Percentiles rank a stretch among this genome's conserved stretches.
These are phyloP conservation scores for Ogataea henricii DNA, from an alignment of 805 yeast genomes.

Conservation along the genomic window DNA sequence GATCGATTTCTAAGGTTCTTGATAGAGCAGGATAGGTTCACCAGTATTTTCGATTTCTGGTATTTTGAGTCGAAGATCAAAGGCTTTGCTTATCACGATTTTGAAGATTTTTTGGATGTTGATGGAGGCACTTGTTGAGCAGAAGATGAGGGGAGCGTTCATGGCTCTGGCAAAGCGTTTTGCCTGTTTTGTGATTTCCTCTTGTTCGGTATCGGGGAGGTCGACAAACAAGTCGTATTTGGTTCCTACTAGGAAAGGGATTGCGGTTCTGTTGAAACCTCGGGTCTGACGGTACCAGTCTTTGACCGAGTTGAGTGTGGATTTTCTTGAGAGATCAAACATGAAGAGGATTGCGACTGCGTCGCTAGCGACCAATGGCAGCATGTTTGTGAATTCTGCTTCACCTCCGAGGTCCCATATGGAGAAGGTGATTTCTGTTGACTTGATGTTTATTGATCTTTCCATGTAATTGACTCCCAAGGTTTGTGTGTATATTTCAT, in stretches of 20 bases:
- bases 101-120: constrained; percentile 94
- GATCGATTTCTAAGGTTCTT: no score
- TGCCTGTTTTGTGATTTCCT: constrained; percentile 80
- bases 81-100: constrained; percentile 84
- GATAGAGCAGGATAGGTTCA: constrained; percentile 85
- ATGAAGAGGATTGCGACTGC: constrained; percentile 89
- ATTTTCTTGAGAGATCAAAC: constrained; percentile 86
- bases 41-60: constrained; percentile 85
- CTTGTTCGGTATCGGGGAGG: constrained; percentile 76
- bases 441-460: constrained; percentile 77
- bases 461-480: constrained; percentile 96
- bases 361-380: constrained; percentile 87
- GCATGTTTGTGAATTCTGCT: constrained; percentile 91
- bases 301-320: constrained; percentile 82
- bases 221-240: constrained; percentile 87
- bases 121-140: constrained; percentile 89
- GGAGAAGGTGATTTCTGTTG: constrained; percentile 85
- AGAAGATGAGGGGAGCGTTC: constrained; percentile 81
- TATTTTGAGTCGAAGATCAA: constrained; percentile 77
- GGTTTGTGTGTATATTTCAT: constrained; percentile 90
- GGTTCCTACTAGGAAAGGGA: constrained; percentile 90
- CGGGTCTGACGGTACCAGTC: constrained; percentile 95
- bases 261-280: constrained; percentile 86
- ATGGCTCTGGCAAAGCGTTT: constrained; percentile 84
- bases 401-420: constrained; percentile 98